phyloP scores from a whole-genome alignment of 345 rosid species.

The Populus ilicifolia region DNA sequence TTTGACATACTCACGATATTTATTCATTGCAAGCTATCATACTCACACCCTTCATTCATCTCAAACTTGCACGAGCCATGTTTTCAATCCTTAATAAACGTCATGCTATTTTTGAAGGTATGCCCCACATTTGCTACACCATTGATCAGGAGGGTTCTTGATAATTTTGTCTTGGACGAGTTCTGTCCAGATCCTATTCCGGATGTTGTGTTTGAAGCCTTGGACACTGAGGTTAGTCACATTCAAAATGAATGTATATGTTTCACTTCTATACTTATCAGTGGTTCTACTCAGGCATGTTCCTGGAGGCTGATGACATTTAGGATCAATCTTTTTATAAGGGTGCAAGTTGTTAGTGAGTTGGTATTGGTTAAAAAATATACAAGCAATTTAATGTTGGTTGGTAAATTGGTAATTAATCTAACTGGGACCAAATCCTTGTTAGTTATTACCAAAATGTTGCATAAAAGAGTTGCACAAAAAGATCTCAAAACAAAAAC shows the following conservation, averaged over 20 bases:
- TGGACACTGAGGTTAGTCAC: constrained; percentile 62
- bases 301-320: background rate
- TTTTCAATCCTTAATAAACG: constrained; percentile 9
- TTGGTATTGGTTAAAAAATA: too few species aligned
- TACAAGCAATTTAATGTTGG: too few species aligned
- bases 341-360: too few species aligned
- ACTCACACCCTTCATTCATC: background rate
- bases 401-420: too few species aligned
- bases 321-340: background rate
- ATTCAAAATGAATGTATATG: constrained; percentile 2
- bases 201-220: constrained; percentile 64
- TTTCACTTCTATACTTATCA: background rate
- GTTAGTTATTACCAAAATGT: too few species aligned
- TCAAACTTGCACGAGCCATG: background rate
- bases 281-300: background rate
- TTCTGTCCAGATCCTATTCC: constrained; percentile 94
- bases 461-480: too few species aligned
- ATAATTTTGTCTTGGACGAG: constrained; percentile 72
- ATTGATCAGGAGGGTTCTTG: constrained; percentile 73
- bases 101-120: constrained; percentile 46
- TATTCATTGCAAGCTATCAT: background rate
- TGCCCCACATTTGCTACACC: constrained; percentile 75
- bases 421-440: too few species aligned
- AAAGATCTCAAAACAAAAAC: too few species aligned
- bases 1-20: constrained; percentile 3